These are phyloP conservation scores for Lecanosticta acicola DNA, from an alignment of 2,329 filamentous ascomycete species.

Conservation along the genomic window DNA sequence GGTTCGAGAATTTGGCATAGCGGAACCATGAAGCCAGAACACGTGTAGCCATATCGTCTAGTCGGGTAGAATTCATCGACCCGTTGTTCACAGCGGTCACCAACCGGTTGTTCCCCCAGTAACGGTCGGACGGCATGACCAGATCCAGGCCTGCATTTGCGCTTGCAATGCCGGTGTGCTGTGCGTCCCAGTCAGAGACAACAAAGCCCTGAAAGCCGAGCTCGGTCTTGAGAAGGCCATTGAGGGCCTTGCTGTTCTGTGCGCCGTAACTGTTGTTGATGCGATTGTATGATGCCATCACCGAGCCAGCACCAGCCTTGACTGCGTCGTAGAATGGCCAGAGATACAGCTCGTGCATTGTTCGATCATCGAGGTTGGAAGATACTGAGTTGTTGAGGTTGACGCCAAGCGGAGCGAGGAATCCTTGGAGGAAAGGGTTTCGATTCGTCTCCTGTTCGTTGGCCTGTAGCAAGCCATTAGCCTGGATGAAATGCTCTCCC, in stretches of 20 bases:
- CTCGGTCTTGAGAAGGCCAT: slow-evolving; percentile 63
- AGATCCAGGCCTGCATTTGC: slow-evolving; percentile 31
- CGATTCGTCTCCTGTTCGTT: slow-evolving; percentile 30
- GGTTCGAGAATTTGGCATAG: slow-evolving; percentile 17
- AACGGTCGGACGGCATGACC: slow-evolving; percentile 26
- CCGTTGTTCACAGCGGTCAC: slow-evolving; percentile 31
- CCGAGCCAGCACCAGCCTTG: slow-evolving; percentile 64
- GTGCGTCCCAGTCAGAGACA: slow-evolving; percentile 47
- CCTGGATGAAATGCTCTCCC: neutral
- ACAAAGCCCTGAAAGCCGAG: slow-evolving; percentile 33
- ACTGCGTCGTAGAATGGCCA: slow-evolving; percentile 67
- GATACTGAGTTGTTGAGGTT: slow-evolving; percentile 40
- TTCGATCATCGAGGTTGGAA: slow-evolving; percentile 28
- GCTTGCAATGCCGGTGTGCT: slow-evolving; percentile 28
- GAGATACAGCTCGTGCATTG: slow-evolving; percentile 47
- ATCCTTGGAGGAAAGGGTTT: slow-evolving; percentile 17
- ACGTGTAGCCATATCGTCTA: slow-evolving; percentile 33
- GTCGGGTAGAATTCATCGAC: slow-evolving; percentile 26
- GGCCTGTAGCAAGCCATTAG: slow-evolving; percentile 4
- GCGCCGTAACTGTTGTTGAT: slow-evolving; percentile 53
- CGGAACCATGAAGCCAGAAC: slow-evolving; percentile 27
- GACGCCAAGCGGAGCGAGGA: slow-evolving; percentile 16
- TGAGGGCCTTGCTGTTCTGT: slow-evolving; percentile 62
- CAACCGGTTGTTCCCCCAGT: slow-evolving; percentile 26
- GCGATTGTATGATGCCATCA: slow-evolving; percentile 72